Evolutionary conservation across 192 early-diverging fungal species (phyloP), one percentile per base, ranked within the genome.

Genomic region (Entomortierella chlamydospora): DNA sequence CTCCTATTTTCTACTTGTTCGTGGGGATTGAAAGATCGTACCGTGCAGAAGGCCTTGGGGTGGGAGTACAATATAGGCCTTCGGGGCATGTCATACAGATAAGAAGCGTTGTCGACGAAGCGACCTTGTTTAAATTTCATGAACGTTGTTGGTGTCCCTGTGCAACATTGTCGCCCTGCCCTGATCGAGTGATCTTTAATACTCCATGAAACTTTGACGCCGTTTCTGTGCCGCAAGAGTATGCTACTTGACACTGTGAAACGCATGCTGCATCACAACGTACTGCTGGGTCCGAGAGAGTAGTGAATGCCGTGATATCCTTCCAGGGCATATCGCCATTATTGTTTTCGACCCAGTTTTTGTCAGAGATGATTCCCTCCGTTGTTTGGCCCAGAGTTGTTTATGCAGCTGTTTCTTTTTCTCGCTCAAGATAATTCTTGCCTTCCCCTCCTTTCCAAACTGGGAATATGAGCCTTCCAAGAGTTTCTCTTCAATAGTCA

Each of bases 371-470:
- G 28, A 69, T 69, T 34, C 61, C 67, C 39, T 54, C 25, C 37
- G 25, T 23, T 65, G 71, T 53, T 58, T 49, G 5, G 45, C 56
- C 67, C 73, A 78, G 18, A 52, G 55, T 7, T 69, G 53, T 37
- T 59, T 78, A 23, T 78, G 73, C 13, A 78, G 61, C 42, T 52
- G 54, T 29, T 60, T 61, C 26, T 55, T 61, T 30, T 57, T 67
- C 13, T 18, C 37, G 30, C 34, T 65, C 6, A 61, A 18, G 17
- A 43, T 42, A 1, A 41, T 20, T 30, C n/a, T 39, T 17, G 34
- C 13, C 0, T 25, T n/a, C 10, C 37, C 67, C 9, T 66, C 68
- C 7, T 50, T 33, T 1, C 29, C 55, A 41, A 59, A 70, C 17
- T 39, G 61, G 17, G 49, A 61, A 34, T 65, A 79, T 11, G 67